Conservation (phyloP, 75 land plant genomes). For the Picea sitchensis region DNA sequence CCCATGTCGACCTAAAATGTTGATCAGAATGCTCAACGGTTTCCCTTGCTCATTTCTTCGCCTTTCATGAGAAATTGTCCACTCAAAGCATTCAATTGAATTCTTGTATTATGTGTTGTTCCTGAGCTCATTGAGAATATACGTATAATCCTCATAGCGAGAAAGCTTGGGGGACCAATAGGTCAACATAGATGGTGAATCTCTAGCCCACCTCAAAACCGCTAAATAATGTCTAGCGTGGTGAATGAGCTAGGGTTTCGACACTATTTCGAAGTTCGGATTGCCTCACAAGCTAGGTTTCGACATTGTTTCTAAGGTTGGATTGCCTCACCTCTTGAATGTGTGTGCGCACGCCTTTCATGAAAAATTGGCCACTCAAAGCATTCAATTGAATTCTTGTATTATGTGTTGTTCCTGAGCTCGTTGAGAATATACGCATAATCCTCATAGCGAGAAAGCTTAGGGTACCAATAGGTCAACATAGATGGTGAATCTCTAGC, state of each 20-base stretch:
- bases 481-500: too few species aligned
- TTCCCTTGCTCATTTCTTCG: constrained; percentile 56
- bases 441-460: constrained; percentile 63
- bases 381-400: constrained; percentile 50
- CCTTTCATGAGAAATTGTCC: constrained; percentile 51
- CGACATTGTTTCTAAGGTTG: too few species aligned
- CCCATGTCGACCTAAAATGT: constrained; percentile 76
- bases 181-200: neutral
- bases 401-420: constrained; percentile 76
- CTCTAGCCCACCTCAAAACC: too few species aligned
- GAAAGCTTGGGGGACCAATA: constrained; percentile 30
- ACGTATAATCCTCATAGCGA: constrained; percentile 70
- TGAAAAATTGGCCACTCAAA: constrained; percentile 30
- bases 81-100: constrained; percentile 66
- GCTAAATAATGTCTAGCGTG: too few species aligned
- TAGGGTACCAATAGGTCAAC: constrained; percentile 14
- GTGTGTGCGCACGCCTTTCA: too few species aligned
- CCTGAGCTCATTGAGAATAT: constrained; percentile 79
- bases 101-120: constrained; percentile 59
- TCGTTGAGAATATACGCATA: constrained; percentile 72
- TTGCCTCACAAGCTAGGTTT: too few species aligned
- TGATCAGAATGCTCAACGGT: constrained; percentile 71
- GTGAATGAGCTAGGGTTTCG: too few species aligned
- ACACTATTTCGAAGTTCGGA: too few species aligned
- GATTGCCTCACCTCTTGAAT: too few species aligned